phyloP scores from a whole-genome alignment of 176 grass and related monocot genomes.

The Hsuehochloa calcarea region DNA sequence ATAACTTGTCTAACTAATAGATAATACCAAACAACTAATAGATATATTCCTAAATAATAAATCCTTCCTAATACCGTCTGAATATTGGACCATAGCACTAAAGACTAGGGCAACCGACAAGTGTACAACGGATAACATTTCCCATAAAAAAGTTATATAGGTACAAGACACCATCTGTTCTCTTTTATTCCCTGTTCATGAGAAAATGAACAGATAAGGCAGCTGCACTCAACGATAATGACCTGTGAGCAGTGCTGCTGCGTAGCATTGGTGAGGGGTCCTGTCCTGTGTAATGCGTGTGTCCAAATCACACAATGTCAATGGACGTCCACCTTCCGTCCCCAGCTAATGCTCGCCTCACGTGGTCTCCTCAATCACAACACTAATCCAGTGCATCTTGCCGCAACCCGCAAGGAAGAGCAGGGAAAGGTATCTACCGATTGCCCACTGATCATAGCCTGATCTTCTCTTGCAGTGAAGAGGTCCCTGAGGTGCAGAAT shows the following conservation, averaged over 20 bases:
- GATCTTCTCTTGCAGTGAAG: constrained; percentile 44
- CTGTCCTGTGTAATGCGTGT: constrained; percentile 37
- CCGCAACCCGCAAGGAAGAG: background rate
- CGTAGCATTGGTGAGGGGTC: background rate
- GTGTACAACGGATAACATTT: background rate
- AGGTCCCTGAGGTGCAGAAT: constrained; percentile 32
- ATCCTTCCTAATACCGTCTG: no score
- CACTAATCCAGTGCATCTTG: background rate
- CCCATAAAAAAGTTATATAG: background rate
- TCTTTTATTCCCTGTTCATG: background rate
- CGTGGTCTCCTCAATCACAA: background rate
- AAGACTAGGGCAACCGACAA: background rate
- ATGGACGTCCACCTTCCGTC: constrained; percentile 7
- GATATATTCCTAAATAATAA: no score
- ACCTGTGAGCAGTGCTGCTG: constrained; percentile 27
- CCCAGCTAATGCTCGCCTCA: constrained; percentile 12
- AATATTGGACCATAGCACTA: no score
- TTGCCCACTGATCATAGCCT: background rate
- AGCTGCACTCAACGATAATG: constrained; percentile 32
- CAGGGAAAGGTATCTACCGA: background rate
- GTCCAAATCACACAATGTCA: constrained; percentile 27
- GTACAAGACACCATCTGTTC: background rate
- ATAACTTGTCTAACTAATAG: no score
- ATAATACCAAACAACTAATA: no score
- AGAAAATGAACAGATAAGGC: constrained; percentile 5